Evolutionary conservation across 2,329 filamentous ascomycete species (phyloP), one percentile per base, ranked within the genome.

Genomic region (Beauveria asiatica): DNA sequence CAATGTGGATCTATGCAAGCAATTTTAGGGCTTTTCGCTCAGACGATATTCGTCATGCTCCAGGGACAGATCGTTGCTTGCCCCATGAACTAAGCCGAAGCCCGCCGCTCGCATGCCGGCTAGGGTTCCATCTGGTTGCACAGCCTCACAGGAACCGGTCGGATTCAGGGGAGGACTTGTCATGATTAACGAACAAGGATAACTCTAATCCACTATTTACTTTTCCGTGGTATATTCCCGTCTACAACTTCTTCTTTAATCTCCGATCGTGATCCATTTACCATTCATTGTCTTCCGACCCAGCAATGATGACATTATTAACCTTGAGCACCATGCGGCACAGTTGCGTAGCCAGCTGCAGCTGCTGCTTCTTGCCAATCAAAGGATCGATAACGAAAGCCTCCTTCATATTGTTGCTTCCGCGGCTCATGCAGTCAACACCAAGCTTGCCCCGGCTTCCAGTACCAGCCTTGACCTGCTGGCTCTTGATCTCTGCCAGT

Each of bases 321-420:
- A 92, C 86, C 85, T 96, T 97, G 67, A 97, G 82, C 66, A 97
- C 92, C 93, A 99, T 97, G 66, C 94, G 87, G 80, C 94, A 97
- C 67, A 99, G 80, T 79, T 99, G 94, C 57, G 95, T 99, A 37
- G 94, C 94, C 65, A 99, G 83, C 78, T 97, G 85, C 63, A 99
- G 83, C 78, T 99, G 94, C 79, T 97, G 92, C 76, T 90, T 89
- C 84, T 99, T 99, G 68, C 94, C 94, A 73, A 99, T 99, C 70
- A 99, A 80, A 57, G 94, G 95, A 72, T 99, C 94, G 72, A 99
- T 97, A 66, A 97, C 94, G 75, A 99, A 99, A 66, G 94, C 90
- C 67, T 96, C 87, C 79, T 89, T 92, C 94, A 99, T 99, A 77
- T 97, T 87, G 76, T 97, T 97, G 79, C 83, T 92, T 67, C 94